phyloP scores from a whole-genome alignment of 1,284 basidiomycete species.

The Kalmanozyma brasiliensis region DNA sequence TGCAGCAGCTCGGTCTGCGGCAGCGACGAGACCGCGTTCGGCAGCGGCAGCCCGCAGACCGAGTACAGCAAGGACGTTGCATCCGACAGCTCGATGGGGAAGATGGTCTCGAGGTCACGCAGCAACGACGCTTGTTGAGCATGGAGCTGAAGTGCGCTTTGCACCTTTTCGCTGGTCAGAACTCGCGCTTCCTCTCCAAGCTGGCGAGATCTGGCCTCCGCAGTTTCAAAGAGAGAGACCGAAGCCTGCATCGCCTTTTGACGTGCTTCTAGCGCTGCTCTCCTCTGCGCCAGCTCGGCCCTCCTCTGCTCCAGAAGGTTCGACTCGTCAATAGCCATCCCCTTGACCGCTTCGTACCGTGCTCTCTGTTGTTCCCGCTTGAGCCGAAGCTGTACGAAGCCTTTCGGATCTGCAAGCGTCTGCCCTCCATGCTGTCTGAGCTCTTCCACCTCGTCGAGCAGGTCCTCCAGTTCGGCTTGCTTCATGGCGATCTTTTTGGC shows the following conservation, averaged over 20 bases:
- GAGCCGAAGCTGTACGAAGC: conserved; percentile 29
- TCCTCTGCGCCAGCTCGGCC: conserved; percentile 13
- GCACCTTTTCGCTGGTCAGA: conserved; percentile 7
- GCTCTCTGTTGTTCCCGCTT: conserved; percentile 28
- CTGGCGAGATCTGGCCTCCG: conserved; percentile 6
- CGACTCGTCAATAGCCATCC: conserved; percentile 22
- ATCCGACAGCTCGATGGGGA: conserved; percentile 62
- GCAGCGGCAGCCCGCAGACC: conserved; percentile 58
- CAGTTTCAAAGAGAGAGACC: conserved; percentile 16
- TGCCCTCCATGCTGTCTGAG: conserved; percentile 2
- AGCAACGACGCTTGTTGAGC: conserved; percentile 47
- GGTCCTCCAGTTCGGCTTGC: conserved; percentile 20
- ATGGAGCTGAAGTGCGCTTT: conserved; percentile 22
- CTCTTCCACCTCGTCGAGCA: conserved; percentile 13
- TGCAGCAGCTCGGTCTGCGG: conserved; percentile 18
- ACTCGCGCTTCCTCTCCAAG: conserved; percentile 10
- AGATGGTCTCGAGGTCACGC: conserved; percentile 60
- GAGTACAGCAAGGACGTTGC: conserved; percentile 62
- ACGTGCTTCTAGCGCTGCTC: conserved; percentile 20
- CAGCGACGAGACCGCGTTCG: conserved; percentile 52
- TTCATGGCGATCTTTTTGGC: conserved; percentile 15
- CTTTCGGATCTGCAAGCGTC: conserved; percentile 14
- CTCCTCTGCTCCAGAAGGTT: conserved; percentile 10
- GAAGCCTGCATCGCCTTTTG: conserved; percentile 16
- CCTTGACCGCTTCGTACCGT: conserved; percentile 6